Conservation (phyloP, 768 basidiomycete species). For the Saitozyma podzolica region DNA sequence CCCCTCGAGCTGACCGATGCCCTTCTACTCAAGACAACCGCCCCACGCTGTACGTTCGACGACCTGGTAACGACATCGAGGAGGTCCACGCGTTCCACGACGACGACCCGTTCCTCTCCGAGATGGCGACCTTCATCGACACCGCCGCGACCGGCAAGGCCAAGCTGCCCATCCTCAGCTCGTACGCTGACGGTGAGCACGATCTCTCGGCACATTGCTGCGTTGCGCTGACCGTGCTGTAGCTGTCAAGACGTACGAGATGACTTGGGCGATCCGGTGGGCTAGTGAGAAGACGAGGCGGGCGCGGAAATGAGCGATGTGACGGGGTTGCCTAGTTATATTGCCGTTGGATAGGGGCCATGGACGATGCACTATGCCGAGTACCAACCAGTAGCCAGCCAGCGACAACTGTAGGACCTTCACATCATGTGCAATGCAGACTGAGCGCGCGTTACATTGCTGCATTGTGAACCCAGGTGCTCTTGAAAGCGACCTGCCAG, state of each 20-base stretch:
- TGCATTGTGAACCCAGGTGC: too few relatives aligned
- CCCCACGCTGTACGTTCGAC: constrained; percentile 78
- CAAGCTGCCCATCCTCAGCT: constrained; percentile 5
- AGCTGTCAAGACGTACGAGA: constrained; percentile 76
- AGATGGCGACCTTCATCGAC: constrained; percentile 83
- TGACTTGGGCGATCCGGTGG: constrained; percentile 83
- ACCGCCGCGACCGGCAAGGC: constrained; percentile 1
- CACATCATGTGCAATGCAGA: too few relatives aligned
- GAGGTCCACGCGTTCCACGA: constrained; percentile 24
- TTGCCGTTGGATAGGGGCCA: too few relatives aligned
- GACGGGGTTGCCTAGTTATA: too few relatives aligned
- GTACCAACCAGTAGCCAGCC: too few relatives aligned
- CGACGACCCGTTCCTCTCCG: constrained; percentile 63
- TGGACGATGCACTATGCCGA: too few relatives aligned
- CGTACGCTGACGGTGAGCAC: constrained; percentile 10
- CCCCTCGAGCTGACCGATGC: constrained; percentile 14
- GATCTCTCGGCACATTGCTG: neutral
- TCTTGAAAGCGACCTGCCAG: too few relatives aligned
- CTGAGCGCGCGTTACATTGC: too few relatives aligned
- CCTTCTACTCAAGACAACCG: constrained; percentile 63
- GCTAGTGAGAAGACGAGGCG: constrained; percentile 27
- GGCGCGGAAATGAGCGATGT: neutral
- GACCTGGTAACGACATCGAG: constrained; percentile 59
- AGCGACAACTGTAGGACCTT: too few relatives aligned
- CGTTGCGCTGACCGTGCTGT: neutral